Evolutionary conservation across 2,329 filamentous ascomycete species (phyloP), one percentile per base, ranked within the genome.

Genomic region (Exophiala bonariae): DNA sequence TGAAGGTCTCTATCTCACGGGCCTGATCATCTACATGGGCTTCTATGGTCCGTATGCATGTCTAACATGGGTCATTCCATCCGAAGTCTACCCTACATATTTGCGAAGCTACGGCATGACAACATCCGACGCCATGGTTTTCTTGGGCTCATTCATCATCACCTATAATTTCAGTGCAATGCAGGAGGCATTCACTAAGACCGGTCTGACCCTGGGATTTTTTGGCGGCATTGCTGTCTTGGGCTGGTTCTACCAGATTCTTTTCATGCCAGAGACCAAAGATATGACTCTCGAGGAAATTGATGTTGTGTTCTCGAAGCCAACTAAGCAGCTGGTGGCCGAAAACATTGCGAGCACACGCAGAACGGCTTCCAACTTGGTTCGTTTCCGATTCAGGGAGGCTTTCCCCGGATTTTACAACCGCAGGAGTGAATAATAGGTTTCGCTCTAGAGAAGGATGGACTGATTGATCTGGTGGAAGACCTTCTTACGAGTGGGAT

Each of bases 221-320:
- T 89, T 87, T 63, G 85, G 85, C 3, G 85, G 85, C 13, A 87
- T 88, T 44, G 85, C 85, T 0, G 75, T 85, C 1, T 8, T 88
- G 0, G 85, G 83, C 10, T 86, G 83, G 78, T 70, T 86, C 57
- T 88, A 87, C 65, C 85, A 88, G 67, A 72, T 87, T 37, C 63
- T 87, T 40, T 88, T 87, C 68, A 88, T 88, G 85, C 84, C 83
- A 0, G 83, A 87, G 71, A 87, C 84, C 2, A 80, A 82, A 36
- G 85, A 85, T 10, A 86, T 82, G 66, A 86, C 84, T 0, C 78
- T 90, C 1, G 87, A 91, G 61, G 85, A 88, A 66, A 87, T 88
- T 49, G 84, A 88, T 50, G 68, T 80, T 30, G 70, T 87, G 16
- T 87, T 87, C 62, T 74, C 77, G 40, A 74, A 78, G 51, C 83